phyloP scores from a whole-genome alignment of 2,329 filamentous ascomycete species.

The Trichoderma oligosporum region DNA sequence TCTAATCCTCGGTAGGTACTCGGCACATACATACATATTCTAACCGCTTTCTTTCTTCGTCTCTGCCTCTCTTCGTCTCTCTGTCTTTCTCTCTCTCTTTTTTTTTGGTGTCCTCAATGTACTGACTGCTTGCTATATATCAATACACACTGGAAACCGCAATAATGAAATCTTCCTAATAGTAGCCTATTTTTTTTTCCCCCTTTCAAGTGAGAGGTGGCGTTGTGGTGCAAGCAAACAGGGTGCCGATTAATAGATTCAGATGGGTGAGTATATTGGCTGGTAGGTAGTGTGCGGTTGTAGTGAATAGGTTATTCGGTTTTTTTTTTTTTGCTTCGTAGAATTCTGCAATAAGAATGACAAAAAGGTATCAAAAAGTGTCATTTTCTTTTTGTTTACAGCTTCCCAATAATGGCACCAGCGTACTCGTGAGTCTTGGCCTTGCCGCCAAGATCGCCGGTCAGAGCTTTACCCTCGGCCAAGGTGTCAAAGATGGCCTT shows the following conservation, averaged over 20 bases:
- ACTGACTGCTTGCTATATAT: conserved; percentile 16
- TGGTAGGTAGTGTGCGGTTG: neutral
- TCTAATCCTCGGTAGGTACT: neutral
- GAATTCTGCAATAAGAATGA: neutral
- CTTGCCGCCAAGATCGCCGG: conserved; percentile 93
- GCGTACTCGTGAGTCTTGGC: conserved; percentile 95
- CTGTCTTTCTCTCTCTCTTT: neutral
- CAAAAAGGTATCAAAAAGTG: conserved; percentile 6
- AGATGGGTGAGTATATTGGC: neutral
- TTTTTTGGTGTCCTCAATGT: neutral
- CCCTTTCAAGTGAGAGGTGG: neutral
- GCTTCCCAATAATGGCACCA: conserved; percentile 75
- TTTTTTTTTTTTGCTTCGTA: neutral
- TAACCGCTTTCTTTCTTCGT: conserved; percentile 2
- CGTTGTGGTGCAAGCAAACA: neutral
- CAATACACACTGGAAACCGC: conserved; percentile 9
- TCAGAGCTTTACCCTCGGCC: conserved; percentile 92
- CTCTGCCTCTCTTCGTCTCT: too few species aligned
- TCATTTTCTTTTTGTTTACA: conserved; percentile 41
- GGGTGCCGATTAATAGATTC: neutral
- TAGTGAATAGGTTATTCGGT: neutral
- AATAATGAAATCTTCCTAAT: neutral
- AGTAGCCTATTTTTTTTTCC: too few species aligned
- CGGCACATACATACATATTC: conserved; percentile 6
- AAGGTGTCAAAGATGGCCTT: conserved; percentile 92